Base-by-base conservation (phyloP, 1,284 basidiomycete genomes). In the Rhodotorula sp. region DNA sequence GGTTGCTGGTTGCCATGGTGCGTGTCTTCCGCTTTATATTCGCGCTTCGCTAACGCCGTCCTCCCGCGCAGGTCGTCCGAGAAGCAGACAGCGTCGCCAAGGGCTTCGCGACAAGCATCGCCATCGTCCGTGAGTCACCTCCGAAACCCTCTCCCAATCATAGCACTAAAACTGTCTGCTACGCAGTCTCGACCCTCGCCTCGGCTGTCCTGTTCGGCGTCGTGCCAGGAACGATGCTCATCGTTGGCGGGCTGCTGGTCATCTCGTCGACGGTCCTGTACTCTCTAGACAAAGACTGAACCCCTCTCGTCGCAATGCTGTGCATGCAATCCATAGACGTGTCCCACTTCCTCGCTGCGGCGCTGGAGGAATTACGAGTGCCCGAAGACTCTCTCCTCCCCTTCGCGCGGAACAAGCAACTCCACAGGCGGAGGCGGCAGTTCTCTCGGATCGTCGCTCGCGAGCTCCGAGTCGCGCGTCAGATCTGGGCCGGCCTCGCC, bases 101-200 rank as follows among this genome's bases (percentile, higher is more conserved):
- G 37, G 77, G 77, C 2, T 77, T 77, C 59, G 77, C 76, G 15
- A 77, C 77, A 1, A 70, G 67, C 3, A 52, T 77, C 37, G 73
- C 77, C 7, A 76, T 77, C 46, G 65, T 77, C 31, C 30, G 75
- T 75, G 55, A 65, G 75, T 70, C 28, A 10, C 20, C 10, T n/a
- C n/a, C n/a, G n/a, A n/a, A n/a, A n/a, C 28, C 30, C 20, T 18
- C 47, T 44, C 50, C 8, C 48, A 9, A 16, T 6, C 30, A n/a
- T n/a, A n/a, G n/a, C n/a, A n/a, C 20, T 46, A 11, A 8, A 22
- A 24, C 15, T 24, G 24, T 24, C 40, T 37, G n/a, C 22, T 28
- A 6, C 31, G 28, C 64, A 75, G 75, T 77, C 16, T 76, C 74
- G 18, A 76, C 76, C 2, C 51, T 72, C 24, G 57, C 64, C 11